Base-by-base conservation (phyloP, 805 yeast genomes). In the Kazachstania africana region DNA sequence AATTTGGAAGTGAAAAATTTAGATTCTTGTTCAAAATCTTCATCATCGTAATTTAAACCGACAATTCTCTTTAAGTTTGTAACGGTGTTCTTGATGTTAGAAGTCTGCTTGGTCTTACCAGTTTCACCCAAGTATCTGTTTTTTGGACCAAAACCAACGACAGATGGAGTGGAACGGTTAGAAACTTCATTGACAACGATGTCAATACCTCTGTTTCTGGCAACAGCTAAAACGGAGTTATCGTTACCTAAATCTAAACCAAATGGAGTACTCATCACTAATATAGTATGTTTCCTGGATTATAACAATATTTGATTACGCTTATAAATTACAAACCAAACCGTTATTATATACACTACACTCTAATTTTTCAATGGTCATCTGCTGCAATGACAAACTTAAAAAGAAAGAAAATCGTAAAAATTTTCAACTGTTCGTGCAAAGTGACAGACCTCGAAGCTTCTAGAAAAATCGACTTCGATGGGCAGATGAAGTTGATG, bases 231-330 rank as follows among this genome's bases (percentile, higher is more conserved):
- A 47, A 88, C 96, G 43, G 95, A 76, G 70, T 73, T 81, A 70
- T 74, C 71, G 68, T 85, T 85, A 66, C 98, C 98, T 59, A 91
- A 79, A 75, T 91, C 98, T 63, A 91, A 78, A 69, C 98, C 98
- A 55, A 87, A 81, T 64, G 95, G 95, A 57, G 78, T 72, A 63
- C 94, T 81, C 95, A 84, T 85, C 24, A 35, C 61, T 34, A n/a
- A n/a, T n/a, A n/a, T n/a, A n/a, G n/a, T n/a, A n/a, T n/a, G n/a
- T n/a, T n/a, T n/a, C n/a, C n/a, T n/a, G n/a, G n/a, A n/a, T n/a
- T n/a, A n/a, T n/a, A n/a, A n/a, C n/a, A n/a, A n/a, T n/a, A 17
- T 10, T 18, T 17, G 27, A 17, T 19, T 12, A 23, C 13, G 24
- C 17, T 16, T 16, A 29, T 10, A 21, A 21, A 21, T n/a, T 21